Evolutionary conservation across 768 basidiomycete genomes (phyloP).

Genomic region (Fistulinella prunicolor): DNA sequence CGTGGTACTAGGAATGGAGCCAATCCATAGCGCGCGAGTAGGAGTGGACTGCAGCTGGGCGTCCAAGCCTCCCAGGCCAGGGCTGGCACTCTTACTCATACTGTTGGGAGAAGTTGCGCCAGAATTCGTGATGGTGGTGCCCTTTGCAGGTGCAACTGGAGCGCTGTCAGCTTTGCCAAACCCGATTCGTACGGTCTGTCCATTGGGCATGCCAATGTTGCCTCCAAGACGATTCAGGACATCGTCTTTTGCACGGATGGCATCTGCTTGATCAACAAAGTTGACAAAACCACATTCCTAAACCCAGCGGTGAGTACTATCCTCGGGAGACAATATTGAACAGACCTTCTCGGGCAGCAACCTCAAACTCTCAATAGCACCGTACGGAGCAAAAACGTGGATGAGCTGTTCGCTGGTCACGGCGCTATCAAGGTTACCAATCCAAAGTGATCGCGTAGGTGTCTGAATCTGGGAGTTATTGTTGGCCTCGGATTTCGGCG

Average conservation of each 20-base stretch:
- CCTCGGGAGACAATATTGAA: neutral
- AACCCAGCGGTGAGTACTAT: conserved; percentile 15
- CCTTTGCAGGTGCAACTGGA: conserved; percentile 85
- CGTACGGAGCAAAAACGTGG: conserved; percentile 93
- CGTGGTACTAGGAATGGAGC: conserved; percentile 92
- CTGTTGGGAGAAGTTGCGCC: conserved; percentile 63
- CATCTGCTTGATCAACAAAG: conserved; percentile 92
- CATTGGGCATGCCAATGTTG: conserved; percentile 91
- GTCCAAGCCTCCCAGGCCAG: conserved; percentile 68
- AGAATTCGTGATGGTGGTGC: conserved; percentile 57
- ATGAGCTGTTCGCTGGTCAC: conserved; percentile 94
- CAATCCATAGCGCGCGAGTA: conserved; percentile 96
- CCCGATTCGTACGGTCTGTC: conserved; percentile 94
- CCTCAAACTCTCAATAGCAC: conserved; percentile 93
- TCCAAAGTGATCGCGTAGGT: conserved; percentile 96
- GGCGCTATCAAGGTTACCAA: conserved; percentile 94
- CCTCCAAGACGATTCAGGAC: conserved; percentile 94
- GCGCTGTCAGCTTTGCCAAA: conserved; percentile 98
- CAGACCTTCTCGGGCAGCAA: conserved; percentile 94
- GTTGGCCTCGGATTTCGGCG: conserved; percentile 71
- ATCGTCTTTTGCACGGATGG: conserved; percentile 97
- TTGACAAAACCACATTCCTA: conserved; percentile 99
- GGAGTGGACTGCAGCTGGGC: conserved; percentile 88
- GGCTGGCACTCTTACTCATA: conserved; percentile 47
- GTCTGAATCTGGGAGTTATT: conserved; percentile 78